Conservation (phyloP, 257 asterid genomes). For the Pogostemon cablin region DNA sequence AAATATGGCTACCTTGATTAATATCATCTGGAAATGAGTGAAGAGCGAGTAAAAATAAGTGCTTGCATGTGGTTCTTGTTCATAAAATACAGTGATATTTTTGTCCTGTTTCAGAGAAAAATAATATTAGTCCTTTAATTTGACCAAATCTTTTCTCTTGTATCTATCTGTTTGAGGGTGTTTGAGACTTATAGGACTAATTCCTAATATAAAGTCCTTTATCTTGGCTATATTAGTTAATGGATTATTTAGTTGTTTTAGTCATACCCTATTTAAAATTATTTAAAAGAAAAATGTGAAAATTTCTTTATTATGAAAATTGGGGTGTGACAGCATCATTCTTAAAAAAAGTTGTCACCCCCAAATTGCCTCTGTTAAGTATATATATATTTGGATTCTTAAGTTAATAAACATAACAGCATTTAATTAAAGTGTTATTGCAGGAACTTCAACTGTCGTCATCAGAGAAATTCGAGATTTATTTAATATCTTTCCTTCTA, state of each 20-base stretch:
- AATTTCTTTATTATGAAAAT: too few species aligned
- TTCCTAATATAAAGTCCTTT: too few species aligned
- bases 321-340: too few species aligned
- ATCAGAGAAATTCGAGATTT: constrained; percentile 48
- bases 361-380: constrained; percentile 37
- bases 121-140: background rate
- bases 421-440: constrained; percentile 15
- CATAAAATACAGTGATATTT: background rate
- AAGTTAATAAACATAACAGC: constrained; percentile 5
- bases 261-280: too few species aligned
- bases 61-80: constrained; percentile 4
- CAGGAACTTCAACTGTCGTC: constrained; percentile 63
- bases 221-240: too few species aligned
- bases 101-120: background rate
- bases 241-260: too few species aligned
- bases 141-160: background rate
- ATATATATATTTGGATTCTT: background rate
- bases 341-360: constrained; percentile 30
- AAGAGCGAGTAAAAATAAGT: background rate
- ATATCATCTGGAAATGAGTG: background rate
- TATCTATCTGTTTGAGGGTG: background rate
- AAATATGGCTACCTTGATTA: background rate
- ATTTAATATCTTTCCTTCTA: constrained; percentile 37
- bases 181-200: too few species aligned
- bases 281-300: too few species aligned